A percentile compares a stretch with the other conserved stretches of the same genome.
These are phyloP conservation scores for Zygoascus tannicola DNA, from an alignment of 805 yeast species.

Conservation along the genomic window DNA sequence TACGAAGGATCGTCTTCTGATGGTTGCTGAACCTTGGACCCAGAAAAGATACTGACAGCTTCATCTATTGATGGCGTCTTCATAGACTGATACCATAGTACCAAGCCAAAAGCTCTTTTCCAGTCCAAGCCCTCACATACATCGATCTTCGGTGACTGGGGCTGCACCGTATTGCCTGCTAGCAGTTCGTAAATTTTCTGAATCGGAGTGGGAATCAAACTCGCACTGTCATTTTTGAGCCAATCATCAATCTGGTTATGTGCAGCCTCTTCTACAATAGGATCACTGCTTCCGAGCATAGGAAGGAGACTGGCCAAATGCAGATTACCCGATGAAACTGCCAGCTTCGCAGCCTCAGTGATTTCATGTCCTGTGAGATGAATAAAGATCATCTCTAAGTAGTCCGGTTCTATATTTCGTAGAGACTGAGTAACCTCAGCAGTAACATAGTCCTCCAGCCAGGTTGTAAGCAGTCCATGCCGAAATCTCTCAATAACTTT, in stretches of 20 bases:
- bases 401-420: constrained; percentile 28
- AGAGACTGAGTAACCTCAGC: constrained; percentile 29
- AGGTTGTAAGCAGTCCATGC: constrained; percentile 40
- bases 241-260: constrained; percentile 55
- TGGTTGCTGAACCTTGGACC: constrained; percentile 6
- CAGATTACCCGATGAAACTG: constrained; percentile 50
- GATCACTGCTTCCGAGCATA: constrained; percentile 61
- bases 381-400: constrained; percentile 45
- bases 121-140: constrained; percentile 46
- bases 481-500: constrained; percentile 27
- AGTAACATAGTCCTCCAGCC: constrained; percentile 46
- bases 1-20: background rate
- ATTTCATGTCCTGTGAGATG: constrained; percentile 42
- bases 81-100: constrained; percentile 48
- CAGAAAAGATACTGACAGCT: constrained; percentile 17
- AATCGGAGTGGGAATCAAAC: constrained; percentile 44
- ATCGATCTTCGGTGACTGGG: constrained; percentile 13
- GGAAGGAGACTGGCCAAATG: constrained; percentile 68
- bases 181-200: constrained; percentile 56
- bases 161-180: constrained; percentile 30
- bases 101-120: constrained; percentile 51
- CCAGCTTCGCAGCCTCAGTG: constrained; percentile 50
- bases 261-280: constrained; percentile 47
- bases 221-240: constrained; percentile 37
- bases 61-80: constrained; percentile 11